Conservation (phyloP, 331 rosid species). For the Telfairia occidentalis region DNA sequence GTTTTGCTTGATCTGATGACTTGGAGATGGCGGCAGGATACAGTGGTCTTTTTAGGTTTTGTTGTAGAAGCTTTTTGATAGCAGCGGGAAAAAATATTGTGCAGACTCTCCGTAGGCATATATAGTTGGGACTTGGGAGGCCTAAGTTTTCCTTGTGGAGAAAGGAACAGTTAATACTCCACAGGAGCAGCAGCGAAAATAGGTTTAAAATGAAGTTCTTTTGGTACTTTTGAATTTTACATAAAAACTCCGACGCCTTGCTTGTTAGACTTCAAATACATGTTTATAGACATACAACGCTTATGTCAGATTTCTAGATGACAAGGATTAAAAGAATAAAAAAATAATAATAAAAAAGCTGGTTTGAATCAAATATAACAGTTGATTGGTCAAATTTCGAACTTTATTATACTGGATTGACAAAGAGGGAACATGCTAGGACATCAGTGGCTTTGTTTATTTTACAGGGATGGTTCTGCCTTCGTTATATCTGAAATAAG, state of each 20-base stretch:
- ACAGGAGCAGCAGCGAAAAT: neutral
- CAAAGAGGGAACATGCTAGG: neutral
- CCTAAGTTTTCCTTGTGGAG: neutral
- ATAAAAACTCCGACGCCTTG: too few species aligned
- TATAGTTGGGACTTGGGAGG: too few species aligned
- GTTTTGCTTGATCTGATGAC: constrained; percentile 20
- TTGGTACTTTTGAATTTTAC: neutral
- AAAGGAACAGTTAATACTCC: neutral
- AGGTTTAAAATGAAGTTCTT: neutral
- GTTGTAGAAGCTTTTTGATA: neutral
- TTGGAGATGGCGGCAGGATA: neutral
- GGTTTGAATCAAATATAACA: neutral
- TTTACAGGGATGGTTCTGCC: too few species aligned
- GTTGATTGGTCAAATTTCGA: neutral
- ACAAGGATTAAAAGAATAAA: too few species aligned
- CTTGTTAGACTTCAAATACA: too few species aligned
- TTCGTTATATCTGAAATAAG: too few species aligned
- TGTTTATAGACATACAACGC: too few species aligned
- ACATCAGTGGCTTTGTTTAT: neutral
- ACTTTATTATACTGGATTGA: neutral
- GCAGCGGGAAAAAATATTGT: neutral
- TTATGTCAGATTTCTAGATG: neutral
- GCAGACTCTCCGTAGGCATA: neutral
- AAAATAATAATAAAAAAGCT: neutral
- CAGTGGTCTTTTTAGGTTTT: constrained; percentile 5